Percentiles rank a stretch among this genome's conserved stretches.
Conservation (phyloP, 805 yeast genomes). For the Candida glaebosa region DNA sequence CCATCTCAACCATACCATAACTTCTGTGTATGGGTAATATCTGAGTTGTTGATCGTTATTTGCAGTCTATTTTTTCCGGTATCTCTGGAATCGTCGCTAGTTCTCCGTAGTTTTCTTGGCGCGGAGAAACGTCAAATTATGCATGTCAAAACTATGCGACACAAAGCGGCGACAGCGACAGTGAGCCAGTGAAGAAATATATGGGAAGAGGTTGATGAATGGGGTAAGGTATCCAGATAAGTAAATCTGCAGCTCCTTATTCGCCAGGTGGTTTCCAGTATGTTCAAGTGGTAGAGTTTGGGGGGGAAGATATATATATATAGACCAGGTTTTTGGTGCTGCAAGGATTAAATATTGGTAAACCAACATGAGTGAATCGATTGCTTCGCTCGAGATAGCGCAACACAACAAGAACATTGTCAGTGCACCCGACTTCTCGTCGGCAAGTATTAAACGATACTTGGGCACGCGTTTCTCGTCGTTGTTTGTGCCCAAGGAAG, state of each 20-base stretch:
- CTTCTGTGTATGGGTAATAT: no score
- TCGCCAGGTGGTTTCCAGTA: no score
- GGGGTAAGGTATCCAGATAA: background rate
- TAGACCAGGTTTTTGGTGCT: background rate
- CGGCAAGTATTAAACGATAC: slow-evolving; percentile 23
- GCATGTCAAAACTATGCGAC: background rate
- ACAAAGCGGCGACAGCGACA: background rate
- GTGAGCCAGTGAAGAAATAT: no score
- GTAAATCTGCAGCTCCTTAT: background rate
- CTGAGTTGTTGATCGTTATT: no score
- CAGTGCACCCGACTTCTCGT: slow-evolving; percentile 20
- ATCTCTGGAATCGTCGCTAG: no score
- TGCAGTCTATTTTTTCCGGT: no score
- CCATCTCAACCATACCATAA: no score
- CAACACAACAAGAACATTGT: slow-evolving; percentile 22
- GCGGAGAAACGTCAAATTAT: background rate
- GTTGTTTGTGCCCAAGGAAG: slow-evolving; percentile 44
- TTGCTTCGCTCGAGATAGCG: slow-evolving; percentile 9
- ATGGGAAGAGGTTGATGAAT: background rate
- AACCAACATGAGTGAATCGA: slow-evolving; percentile 5
- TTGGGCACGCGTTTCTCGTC: slow-evolving; percentile 46
- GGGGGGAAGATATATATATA: background rate
- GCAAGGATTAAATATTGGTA: no score
- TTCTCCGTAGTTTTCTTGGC: no score
- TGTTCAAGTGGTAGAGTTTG: no score